Percentiles rank a stretch among this genome's conserved stretches.
Conservation (phyloP, 352 stramenopile genomes). For the Pythium aphanidermatum region DNA sequence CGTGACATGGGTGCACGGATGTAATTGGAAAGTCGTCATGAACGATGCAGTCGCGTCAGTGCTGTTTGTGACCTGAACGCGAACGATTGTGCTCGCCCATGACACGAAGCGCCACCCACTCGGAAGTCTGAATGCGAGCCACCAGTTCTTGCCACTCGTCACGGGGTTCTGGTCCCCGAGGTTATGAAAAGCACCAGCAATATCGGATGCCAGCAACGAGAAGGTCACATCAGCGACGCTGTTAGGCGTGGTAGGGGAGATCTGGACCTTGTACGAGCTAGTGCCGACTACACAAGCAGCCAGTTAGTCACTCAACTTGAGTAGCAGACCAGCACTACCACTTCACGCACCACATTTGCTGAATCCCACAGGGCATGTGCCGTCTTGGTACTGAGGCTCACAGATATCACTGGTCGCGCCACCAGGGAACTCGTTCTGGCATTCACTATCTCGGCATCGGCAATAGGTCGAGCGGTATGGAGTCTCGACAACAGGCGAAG, state of each 20-base stretch:
- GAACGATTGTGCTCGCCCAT: constrained; percentile 48
- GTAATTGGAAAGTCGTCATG: constrained; percentile 20
- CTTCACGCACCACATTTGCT: constrained; percentile 35
- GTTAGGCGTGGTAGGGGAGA: constrained; percentile 46
- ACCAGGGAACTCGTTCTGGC: constrained; percentile 60
- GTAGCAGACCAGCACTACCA: background rate
- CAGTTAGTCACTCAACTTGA: background rate
- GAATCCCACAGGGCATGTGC: constrained; percentile 52
- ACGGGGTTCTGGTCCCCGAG: constrained; percentile 49
- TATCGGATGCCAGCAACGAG: constrained; percentile 64
- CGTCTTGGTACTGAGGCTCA: constrained; percentile 32
- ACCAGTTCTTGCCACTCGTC: constrained; percentile 46
- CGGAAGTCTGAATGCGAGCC: constrained; percentile 62
- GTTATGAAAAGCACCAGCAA: constrained; percentile 67
- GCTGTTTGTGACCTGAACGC: constrained; percentile 27
- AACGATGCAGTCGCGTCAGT: background rate
- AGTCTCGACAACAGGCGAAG: constrained; percentile 10
- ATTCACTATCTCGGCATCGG: constrained; percentile 58
- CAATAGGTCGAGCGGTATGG: constrained; percentile 65
- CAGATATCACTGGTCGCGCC: constrained; percentile 30
- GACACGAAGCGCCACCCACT: constrained; percentile 61
- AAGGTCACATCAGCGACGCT: constrained; percentile 63
- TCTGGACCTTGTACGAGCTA: constrained; percentile 64
- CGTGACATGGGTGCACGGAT: constrained; percentile 49
- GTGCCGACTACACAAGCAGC: constrained; percentile 32